Percentiles rank a stretch among this genome's conserved stretches.
phyloP scores from a whole-genome alignment of 139 green algal genomes.

The Astrephomene gubernaculifera region DNA sequence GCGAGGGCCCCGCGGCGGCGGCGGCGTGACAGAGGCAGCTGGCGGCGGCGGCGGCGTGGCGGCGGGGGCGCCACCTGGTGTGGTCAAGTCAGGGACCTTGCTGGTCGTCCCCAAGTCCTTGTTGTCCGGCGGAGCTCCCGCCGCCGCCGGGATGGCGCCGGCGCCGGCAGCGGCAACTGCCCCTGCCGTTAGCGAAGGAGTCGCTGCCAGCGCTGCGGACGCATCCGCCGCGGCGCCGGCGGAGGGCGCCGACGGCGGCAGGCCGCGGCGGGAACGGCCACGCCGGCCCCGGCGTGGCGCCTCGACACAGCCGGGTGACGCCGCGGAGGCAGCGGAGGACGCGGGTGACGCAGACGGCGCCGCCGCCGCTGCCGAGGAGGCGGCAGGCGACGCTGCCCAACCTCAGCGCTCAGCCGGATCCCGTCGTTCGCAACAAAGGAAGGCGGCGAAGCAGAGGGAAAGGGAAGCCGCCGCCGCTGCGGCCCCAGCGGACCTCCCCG shows the following conservation, averaged over 20 bases:
- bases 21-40: background rate
- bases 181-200: background rate
- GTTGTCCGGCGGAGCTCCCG: background rate
- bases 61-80: background rate
- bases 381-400: background rate
- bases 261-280: background rate
- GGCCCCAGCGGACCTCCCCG: background rate
- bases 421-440: too few relatives aligned
- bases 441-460: background rate
- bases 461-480: background rate
- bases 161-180: background rate
- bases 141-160: background rate
- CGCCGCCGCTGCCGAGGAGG: background rate
- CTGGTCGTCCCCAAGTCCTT: constrained; percentile 19
- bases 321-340: background rate
- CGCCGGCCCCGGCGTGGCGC: background rate
- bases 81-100: constrained; percentile 9
- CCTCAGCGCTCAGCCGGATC: too few relatives aligned
- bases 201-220: background rate
- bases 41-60: background rate
- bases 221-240: background rate
- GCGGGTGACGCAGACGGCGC: background rate
- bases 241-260: background rate
- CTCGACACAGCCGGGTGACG: background rate
- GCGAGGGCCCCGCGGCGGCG: background rate